These are phyloP conservation scores for Cryptosporidium felis DNA, from an alignment of 169 alveolate genomes.

Conservation along the genomic window DNA sequence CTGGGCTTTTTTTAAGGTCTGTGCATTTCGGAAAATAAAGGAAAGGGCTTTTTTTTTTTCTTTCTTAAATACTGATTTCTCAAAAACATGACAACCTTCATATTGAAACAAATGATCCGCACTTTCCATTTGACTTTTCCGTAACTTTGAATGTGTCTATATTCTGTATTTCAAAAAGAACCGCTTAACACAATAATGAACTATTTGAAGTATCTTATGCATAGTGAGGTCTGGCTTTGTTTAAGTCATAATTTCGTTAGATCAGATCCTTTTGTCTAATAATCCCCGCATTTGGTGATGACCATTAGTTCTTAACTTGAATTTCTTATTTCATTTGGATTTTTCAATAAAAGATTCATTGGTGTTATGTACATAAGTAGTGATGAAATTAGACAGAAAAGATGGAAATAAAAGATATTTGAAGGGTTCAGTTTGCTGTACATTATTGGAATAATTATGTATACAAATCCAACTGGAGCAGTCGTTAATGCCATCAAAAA, in stretches of 20 bases:
- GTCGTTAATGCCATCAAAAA: slow-evolving; percentile 65
- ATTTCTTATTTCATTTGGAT: neutral
- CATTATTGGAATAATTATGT: slow-evolving; percentile 55
- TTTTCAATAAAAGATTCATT: slow-evolving; percentile 10
- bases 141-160: no score
- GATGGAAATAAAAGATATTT: slow-evolving; percentile 50
- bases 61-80: no score
- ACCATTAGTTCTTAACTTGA: neutral
- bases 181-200: no score
- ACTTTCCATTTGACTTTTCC: no score
- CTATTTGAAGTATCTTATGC: neutral
- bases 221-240: neutral
- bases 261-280: neutral
- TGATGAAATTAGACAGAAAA: slow-evolving; percentile 40
- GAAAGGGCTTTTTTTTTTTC: no score
- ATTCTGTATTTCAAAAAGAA: no score
- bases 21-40: neutral
- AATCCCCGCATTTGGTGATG: no score
- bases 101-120: no score
- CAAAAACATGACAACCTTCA: no score
- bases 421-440: slow-evolving; percentile 39
- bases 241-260: neutral
- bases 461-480: slow-evolving; percentile 60
- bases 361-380: slow-evolving; percentile 53
- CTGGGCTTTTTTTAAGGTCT: slow-evolving; percentile 18